These are phyloP conservation scores for Podaxis sp. DNA, from an alignment of 768 basidiomycete species.

Conservation along the genomic window DNA sequence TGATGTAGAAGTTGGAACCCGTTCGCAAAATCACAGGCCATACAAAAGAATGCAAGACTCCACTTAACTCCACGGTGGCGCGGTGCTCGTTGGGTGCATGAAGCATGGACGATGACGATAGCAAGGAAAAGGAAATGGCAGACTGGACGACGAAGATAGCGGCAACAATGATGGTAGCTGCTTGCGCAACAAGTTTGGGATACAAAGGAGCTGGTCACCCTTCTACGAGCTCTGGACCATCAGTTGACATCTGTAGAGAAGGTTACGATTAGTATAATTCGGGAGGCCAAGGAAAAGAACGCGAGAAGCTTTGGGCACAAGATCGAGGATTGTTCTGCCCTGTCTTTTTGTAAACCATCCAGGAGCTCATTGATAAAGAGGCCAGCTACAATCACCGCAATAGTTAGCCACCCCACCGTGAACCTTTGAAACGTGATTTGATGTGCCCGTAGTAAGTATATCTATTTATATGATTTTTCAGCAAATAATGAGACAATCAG, in stretches of 20 bases:
- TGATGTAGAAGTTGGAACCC: conserved; percentile 2
- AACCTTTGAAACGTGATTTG: too few relatives aligned
- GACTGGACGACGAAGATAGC: conserved; percentile 20
- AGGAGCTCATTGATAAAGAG: too few relatives aligned
- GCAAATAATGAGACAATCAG: too few relatives aligned
- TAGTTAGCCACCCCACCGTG: too few relatives aligned
- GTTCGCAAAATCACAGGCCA: conserved; percentile 23
- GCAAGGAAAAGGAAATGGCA: conserved; percentile 19
- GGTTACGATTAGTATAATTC: not conserved
- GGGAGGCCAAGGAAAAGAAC: not conserved
- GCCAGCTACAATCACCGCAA: too few relatives aligned
- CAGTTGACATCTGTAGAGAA: not conserved
- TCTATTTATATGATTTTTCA: too few relatives aligned
- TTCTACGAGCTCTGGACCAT: not conserved
- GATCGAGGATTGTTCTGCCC: not conserved
- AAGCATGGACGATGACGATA: conserved; percentile 19
- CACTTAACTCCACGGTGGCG: conserved; percentile 21
- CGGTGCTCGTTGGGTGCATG: conserved; percentile 18
- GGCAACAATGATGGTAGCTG: conserved; percentile 23
- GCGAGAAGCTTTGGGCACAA: not conserved
- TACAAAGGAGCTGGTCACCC: conserved; percentile 5
- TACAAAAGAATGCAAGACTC: conserved; percentile 20
- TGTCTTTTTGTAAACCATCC: too few relatives aligned
- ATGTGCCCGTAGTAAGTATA: too few relatives aligned
- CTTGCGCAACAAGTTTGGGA: conserved; percentile 21